Conservation (phyloP, 139 green algal genomes). For the Nannochloris sp. region DNA sequence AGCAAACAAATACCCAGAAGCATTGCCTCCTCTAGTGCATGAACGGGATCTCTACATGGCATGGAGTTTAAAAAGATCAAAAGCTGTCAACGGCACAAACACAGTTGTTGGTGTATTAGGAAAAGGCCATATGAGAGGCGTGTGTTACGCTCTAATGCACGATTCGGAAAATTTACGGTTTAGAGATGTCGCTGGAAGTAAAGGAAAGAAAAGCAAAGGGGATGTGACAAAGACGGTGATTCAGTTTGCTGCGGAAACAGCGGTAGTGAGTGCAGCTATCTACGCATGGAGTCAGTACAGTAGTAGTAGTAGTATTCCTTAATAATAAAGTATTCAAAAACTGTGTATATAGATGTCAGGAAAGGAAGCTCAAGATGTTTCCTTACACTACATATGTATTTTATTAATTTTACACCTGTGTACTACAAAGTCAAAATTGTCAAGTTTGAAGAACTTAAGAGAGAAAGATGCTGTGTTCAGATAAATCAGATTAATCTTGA, state of each 20-base stretch:
- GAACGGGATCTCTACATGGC: constrained; percentile 72
- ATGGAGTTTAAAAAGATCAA: constrained; percentile 64
- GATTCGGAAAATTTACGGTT: not conserved
- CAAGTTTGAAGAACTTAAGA: too few species aligned
- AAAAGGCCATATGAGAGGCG: constrained; percentile 56
- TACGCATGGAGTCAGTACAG: not conserved
- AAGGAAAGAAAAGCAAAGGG: not conserved
- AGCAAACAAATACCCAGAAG: not conserved
- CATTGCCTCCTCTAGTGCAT: constrained; percentile 35
- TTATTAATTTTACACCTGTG: too few species aligned
- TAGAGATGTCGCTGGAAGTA: constrained; percentile 1
- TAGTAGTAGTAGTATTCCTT: too few species aligned
- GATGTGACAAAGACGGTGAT: not conserved
- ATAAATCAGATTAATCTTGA: too few species aligned
- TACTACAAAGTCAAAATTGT: too few species aligned
- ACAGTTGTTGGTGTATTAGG: constrained; percentile 70
- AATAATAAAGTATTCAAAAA: too few species aligned
- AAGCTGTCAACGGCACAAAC: constrained; percentile 55
- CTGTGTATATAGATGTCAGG: too few species aligned
- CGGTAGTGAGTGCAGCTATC: not conserved
- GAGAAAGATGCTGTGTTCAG: too few species aligned
- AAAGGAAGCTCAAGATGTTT: too few species aligned
- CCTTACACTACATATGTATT: too few species aligned
- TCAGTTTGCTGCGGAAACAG: not conserved
- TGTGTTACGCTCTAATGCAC: constrained; percentile 40